These are phyloP conservation scores for Pyracantha coccinea DNA, from an alignment of 331 rosid genomes.

Conservation along the genomic window DNA sequence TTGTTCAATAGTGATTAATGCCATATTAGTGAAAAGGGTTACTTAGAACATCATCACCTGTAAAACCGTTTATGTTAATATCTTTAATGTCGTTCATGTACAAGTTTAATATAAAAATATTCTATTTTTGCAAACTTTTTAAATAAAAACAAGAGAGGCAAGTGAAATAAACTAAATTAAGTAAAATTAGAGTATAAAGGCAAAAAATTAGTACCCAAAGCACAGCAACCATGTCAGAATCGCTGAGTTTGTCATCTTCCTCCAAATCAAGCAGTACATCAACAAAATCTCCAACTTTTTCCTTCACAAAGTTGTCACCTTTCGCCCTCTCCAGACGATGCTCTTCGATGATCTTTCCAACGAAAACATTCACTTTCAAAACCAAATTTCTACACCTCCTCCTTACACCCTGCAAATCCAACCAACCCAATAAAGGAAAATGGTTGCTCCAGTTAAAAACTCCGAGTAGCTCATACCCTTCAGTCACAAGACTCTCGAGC, in stretches of 20 bases:
- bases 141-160: not conserved
- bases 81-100: too few species aligned
- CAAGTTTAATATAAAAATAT: too few species aligned
- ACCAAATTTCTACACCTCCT: constrained; percentile 44
- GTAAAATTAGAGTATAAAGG: not conserved
- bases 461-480: constrained; percentile 73
- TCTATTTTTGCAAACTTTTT: too few species aligned
- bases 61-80: too few species aligned
- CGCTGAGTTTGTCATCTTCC: constrained; percentile 32
- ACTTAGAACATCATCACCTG: too few species aligned
- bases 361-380: constrained; percentile 40
- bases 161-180: not conserved
- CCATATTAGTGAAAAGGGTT: too few species aligned
- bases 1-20: too few species aligned
- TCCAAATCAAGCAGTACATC: constrained; percentile 68
- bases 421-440: constrained; percentile 49
- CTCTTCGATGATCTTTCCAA: constrained; percentile 48
- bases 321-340: constrained; percentile 26
- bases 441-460: constrained; percentile 70
- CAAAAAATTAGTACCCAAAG: constrained; percentile 48
- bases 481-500: constrained; percentile 46
- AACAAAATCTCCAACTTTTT: constrained; percentile 38
- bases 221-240: constrained; percentile 74
- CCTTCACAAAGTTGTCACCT: not conserved
- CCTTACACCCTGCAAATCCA: constrained; percentile 67